These are phyloP conservation scores for Talaromyces islandicus DNA, from an alignment of 2,329 filamentous ascomycete genomes.

Conservation along the genomic window DNA sequence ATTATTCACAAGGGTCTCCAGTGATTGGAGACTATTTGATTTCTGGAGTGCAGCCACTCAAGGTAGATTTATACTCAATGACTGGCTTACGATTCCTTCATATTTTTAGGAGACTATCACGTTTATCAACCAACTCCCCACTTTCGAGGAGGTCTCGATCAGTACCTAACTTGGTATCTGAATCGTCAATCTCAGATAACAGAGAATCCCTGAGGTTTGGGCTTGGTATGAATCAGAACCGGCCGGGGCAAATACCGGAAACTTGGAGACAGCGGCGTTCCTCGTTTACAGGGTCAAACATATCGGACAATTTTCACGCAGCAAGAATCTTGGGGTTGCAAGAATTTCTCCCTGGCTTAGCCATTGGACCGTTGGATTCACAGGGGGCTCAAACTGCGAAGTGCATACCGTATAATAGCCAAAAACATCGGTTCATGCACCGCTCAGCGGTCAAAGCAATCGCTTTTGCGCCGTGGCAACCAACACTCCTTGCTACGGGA, in stretches of 20 bases:
- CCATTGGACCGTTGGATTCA: neutral
- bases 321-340: neutral
- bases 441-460: constrained; percentile 92
- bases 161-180: neutral
- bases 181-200: neutral
- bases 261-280: neutral
- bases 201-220: neutral
- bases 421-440: constrained; percentile 70
- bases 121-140: neutral
- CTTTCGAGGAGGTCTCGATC: neutral
- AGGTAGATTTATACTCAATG: constrained; percentile 18
- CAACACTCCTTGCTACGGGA: constrained; percentile 79
- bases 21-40: neutral
- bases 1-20: neutral
- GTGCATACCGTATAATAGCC: constrained; percentile 49
- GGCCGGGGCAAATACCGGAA: neutral
- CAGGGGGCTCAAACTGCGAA: neutral
- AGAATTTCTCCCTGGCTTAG: neutral
- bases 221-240: neutral
- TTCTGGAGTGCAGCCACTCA: constrained; percentile 6
- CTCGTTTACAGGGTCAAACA: neutral
- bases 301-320: neutral
- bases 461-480: constrained; percentile 92
- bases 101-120: constrained; percentile 12
- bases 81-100: constrained; percentile 15